These are phyloP conservation scores for Kandelia obovata DNA, from an alignment of 345 rosid species.

Conservation along the genomic window DNA sequence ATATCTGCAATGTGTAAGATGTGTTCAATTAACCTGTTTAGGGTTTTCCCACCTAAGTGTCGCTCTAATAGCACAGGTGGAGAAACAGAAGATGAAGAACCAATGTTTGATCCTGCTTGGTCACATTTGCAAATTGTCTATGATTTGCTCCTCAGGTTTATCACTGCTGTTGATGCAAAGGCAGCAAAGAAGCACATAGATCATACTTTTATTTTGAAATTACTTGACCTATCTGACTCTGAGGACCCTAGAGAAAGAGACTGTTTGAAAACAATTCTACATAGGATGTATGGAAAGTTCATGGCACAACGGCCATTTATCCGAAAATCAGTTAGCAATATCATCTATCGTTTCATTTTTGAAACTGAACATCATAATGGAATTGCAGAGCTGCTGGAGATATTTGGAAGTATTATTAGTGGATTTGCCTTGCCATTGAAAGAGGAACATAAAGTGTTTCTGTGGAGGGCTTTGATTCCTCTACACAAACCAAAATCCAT, in stretches of 20 bases:
- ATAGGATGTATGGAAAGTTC: conserved; percentile 65
- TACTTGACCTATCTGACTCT: conserved; percentile 76
- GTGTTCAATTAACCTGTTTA: conserved; percentile 57
- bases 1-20: conserved; percentile 60
- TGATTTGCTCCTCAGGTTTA: conserved; percentile 59
- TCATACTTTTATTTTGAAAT: conserved; percentile 49
- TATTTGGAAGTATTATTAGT: conserved; percentile 70
- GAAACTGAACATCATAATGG: conserved; percentile 74
- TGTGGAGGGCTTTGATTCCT: conserved; percentile 66
- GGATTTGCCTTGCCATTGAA: conserved; percentile 80
- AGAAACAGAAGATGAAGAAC: conserved; percentile 71
- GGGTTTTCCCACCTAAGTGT: conserved; percentile 67
- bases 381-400: conserved; percentile 72
- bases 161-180: conserved; percentile 60
- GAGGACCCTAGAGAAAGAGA: conserved; percentile 82
- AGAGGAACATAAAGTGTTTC: conserved; percentile 65
- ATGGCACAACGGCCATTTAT: conserved; percentile 70
- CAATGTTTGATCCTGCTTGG: conserved; percentile 78
- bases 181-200: conserved; percentile 63
- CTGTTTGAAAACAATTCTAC: conserved; percentile 68
- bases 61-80: conserved; percentile 41
- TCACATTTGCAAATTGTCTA: conserved; percentile 62
- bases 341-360: conserved; percentile 61
- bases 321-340: conserved; percentile 63
- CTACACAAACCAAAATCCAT: conserved; percentile 73